Evolutionary conservation across 108 stramenopile genomes (phyloP).

Genomic region (Cyclotella cryptica): DNA sequence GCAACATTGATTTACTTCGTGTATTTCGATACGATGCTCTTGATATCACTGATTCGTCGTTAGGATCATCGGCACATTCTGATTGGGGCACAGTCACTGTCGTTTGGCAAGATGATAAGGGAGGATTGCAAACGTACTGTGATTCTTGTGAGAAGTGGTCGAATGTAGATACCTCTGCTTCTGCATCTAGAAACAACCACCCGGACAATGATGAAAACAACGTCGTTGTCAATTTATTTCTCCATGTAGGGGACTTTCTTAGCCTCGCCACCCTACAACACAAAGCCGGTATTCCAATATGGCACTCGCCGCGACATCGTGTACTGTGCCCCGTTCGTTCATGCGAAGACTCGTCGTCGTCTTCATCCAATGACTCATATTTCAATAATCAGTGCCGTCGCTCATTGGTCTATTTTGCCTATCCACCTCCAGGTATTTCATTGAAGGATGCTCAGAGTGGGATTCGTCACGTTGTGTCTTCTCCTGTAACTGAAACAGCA

Average conservation of each 20-base stretch:
- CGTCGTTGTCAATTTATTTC: conserved; percentile 46
- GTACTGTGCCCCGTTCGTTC: conserved; percentile 43
- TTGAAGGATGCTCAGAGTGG: conserved; percentile 40
- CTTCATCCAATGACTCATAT: not conserved
- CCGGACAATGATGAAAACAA: conserved; percentile 13
- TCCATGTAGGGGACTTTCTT: conserved; percentile 81
- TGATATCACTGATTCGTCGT: not conserved
- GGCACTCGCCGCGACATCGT: conserved; percentile 54
- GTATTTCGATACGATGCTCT: conserved; percentile 64
- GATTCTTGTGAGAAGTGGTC: conserved; percentile 68
- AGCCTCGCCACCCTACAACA: conserved; percentile 55
- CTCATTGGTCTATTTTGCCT: conserved; percentile 76
- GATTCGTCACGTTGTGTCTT: conserved; percentile 20
- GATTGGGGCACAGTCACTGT: conserved; percentile 86
- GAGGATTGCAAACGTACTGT: conserved; percentile 86
- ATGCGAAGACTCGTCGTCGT: conserved; percentile 1
- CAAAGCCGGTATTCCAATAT: conserved; percentile 11
- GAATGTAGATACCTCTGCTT: conserved; percentile 44
- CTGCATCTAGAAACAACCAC: not conserved
- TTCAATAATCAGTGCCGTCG: conserved; percentile 37
- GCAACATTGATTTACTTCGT: conserved; percentile 53
- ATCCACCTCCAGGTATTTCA: conserved; percentile 64
- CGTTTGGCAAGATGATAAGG: conserved; percentile 85
- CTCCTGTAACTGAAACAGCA: not conserved
- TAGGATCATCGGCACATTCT: conserved; percentile 78